Evolutionary conservation across 1,139 yeast genomes (phyloP), one percentile per base, ranked within the genome.

Genomic region (Yamadazyma blattariae): DNA sequence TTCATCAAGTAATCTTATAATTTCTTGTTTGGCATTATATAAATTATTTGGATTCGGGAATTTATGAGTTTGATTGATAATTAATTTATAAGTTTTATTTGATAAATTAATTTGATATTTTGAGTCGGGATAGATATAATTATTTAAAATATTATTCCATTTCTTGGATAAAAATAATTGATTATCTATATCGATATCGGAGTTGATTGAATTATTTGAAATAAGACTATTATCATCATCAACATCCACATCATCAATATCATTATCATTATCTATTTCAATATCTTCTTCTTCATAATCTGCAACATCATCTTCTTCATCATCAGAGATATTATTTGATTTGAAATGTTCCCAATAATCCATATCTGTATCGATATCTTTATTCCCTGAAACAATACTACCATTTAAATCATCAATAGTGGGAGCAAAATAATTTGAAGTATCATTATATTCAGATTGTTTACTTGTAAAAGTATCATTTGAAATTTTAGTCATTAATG

Each of bases 101-200:
- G 76, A 66, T 10, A 73, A 47, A 45, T 73, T 73, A 38, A 73
- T 65, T 48, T 73, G 77, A 29, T 56, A 61, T 4, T 70, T 71
- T 0, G 77, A 59, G 40, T 71, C 64, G 19, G 54, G 50, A 15
- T 42, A 41, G 15, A 67, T 53, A 41, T 57, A 65, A 25, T 42
- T 53, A 26, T 46, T 40, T 29, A 65, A 41, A 22, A 67, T 61
- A 35, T 37, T 40, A 25, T 52, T 40, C 72, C 72, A 67, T 38
- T 46, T 44, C 12, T 34, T 35, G 5, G 34, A 16, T 15, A 41
- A 25, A 2, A 28, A 27, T 3, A 29, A 13, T 16, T 36, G 35
- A 22, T 38, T 39, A 7, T 40, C 38, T 8, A 21, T 27, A 20
- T 30, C 29, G 10, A 29, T 10, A 16, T 24, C 24, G 11, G 45